A percentile compares a stretch with the other conserved stretches of the same genome.
phyloP scores from a whole-genome alignment of 805 yeast species.

The Suhomyces canberraensis region DNA sequence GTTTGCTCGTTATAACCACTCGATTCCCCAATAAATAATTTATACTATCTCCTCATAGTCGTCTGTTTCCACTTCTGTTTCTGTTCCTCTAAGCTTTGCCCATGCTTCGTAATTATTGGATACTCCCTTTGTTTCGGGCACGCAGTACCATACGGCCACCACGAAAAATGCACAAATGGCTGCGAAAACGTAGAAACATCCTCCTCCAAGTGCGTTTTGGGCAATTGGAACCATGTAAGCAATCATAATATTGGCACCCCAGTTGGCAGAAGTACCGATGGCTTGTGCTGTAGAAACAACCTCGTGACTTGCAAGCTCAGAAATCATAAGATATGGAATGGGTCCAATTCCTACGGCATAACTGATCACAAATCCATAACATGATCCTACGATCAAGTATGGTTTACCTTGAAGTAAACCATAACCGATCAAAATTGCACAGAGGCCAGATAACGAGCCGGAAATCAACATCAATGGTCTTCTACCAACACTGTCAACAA shows the following conservation, averaged over 20 bases:
- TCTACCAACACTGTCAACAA: slow-evolving; percentile 19
- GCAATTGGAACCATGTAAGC: slow-evolving; percentile 33
- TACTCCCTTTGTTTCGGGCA: slow-evolving; percentile 34
- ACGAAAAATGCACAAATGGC: slow-evolving; percentile 18
- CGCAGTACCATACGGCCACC: slow-evolving; percentile 15
- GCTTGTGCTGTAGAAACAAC: slow-evolving; percentile 34
- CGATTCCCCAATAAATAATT: too few species aligned
- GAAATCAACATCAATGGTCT: slow-evolving; percentile 28
- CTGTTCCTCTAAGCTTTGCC: neutral
- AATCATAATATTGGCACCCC: slow-evolving; percentile 32
- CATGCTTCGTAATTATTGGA: slow-evolving; percentile 3
- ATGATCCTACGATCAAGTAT: slow-evolving; percentile 19
- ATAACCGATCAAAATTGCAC: slow-evolving; percentile 23
- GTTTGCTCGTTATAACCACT: too few species aligned
- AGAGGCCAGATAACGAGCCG: slow-evolving; percentile 18
- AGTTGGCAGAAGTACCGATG: slow-evolving; percentile 32
- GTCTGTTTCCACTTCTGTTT: too few species aligned
- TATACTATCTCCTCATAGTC: too few species aligned
- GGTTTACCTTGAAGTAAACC: slow-evolving; percentile 19
- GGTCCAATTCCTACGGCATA: slow-evolving; percentile 37
- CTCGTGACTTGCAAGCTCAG: slow-evolving; percentile 33
- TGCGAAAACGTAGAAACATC: slow-evolving; percentile 27
- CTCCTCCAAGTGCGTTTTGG: slow-evolving; percentile 23
- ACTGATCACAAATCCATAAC: slow-evolving; percentile 32
- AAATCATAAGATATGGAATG: slow-evolving; percentile 36